Evolutionary conservation across 495 filamentous ascomycete species (phyloP), one percentile per base, ranked within the genome.

Genomic region (Neohortaea acidophila): DNA sequence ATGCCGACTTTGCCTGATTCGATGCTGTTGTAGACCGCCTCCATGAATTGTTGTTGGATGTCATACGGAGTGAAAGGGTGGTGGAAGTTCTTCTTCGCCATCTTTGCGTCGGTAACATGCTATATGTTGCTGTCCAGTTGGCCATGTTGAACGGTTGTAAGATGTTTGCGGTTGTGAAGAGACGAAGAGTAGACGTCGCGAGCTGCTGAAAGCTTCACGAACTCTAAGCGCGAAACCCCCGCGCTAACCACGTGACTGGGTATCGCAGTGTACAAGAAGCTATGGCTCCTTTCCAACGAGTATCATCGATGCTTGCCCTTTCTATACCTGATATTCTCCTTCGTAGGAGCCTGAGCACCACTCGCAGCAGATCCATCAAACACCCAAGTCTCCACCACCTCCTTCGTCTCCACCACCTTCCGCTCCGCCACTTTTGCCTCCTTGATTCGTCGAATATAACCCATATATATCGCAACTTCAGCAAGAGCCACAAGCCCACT

Each of bases 1-100:
- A 97, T 84, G 13, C 83, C 89, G 22, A 94, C 67, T 47, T 75
- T 75, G 19, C 81, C 80, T 30, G 74, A 64, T 49, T 93, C 77
- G 20, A 96, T 70, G 33, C 82, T 81, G 20, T 71, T 59, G 49
- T 96, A 97, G 9, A 91, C 65, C 1, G 81, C 72, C 36, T 68
- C 74, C 89, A 97, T 97, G 52, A 97, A 89, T 44, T 83, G 62
- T 20, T 77, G 64, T 51, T 97, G 89, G 37, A 96, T 89, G 11
- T 77, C 68, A 63, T 97, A 97, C 0, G 91, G 89, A 22, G 73
- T 69, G 57, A 78, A 96, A 8, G 89, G 89, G 56, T 97, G 89
- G 54, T 94, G 80, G 54, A 93, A 96, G 57, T 84, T 64, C 26
- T 52, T 45, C n/a, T 17, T 14, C 24, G 40, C 45, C 40, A 40